Conservation (phyloP, 1,139 yeast genomes). For the Petasospora fabianii region DNA sequence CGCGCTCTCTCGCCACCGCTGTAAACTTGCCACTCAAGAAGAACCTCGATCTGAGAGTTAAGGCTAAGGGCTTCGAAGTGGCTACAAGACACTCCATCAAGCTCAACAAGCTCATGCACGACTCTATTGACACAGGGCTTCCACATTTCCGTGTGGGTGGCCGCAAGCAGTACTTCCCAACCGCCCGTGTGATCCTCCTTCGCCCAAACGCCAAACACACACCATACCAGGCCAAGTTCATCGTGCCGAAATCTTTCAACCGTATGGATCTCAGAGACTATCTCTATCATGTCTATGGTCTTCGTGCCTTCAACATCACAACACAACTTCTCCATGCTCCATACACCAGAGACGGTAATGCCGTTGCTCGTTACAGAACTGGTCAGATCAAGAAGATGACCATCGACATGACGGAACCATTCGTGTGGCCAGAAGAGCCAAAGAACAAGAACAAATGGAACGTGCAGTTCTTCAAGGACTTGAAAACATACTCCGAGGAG, state of each 20-base stretch:
- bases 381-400: slow-evolving; percentile 94
- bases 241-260: slow-evolving; percentile 88
- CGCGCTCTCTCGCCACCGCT: slow-evolving; percentile 22
- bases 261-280: slow-evolving; percentile 90
- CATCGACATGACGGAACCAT: slow-evolving; percentile 88
- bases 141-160: slow-evolving; percentile 84
- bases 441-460: slow-evolving; percentile 36
- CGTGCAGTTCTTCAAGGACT: slow-evolving; percentile 35
- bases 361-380: slow-evolving; percentile 68
- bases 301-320: slow-evolving; percentile 82
- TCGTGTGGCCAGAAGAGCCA: slow-evolving; percentile 83
- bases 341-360: slow-evolving; percentile 57
- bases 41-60: slow-evolving; percentile 12
- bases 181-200: slow-evolving; percentile 71
- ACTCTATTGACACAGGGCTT: slow-evolving; percentile 50
- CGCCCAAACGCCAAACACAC: slow-evolving; percentile 93
- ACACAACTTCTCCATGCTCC: slow-evolving; percentile 78
- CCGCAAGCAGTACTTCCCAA: slow-evolving; percentile 71
- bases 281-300: slow-evolving; percentile 80
- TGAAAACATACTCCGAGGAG: slow-evolving; percentile 41
- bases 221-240: slow-evolving; percentile 92
- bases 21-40: slow-evolving; percentile 11
- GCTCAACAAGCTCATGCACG: slow-evolving; percentile 23
- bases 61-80: slow-evolving; percentile 21
- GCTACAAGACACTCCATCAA: slow-evolving; percentile 26